These are phyloP conservation scores for Hypoxylon crocopeplum DNA, from an alignment of 495 filamentous ascomycete species.

Conservation along the genomic window DNA sequence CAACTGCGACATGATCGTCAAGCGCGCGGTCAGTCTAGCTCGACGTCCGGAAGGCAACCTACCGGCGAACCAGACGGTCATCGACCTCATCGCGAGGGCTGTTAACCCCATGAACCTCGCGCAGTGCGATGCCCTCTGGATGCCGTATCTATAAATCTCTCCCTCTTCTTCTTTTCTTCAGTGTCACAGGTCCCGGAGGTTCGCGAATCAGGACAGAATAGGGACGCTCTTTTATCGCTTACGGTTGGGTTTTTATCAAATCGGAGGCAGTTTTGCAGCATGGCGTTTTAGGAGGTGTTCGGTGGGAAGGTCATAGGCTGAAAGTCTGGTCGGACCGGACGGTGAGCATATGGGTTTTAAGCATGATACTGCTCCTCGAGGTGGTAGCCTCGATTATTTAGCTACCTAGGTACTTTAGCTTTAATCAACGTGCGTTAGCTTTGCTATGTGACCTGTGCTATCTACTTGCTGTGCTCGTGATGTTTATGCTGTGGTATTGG, in stretches of 20 bases:
- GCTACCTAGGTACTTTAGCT: too few relatives aligned
- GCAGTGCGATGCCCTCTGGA: constrained; percentile 90
- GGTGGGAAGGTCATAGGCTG: not conserved
- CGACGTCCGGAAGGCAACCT: constrained; percentile 67
- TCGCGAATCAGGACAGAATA: too few relatives aligned
- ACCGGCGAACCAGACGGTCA: constrained; percentile 94
- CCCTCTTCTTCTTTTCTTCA: not conserved
- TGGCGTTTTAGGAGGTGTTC: constrained; percentile 17
- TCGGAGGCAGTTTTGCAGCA: constrained; percentile 22
- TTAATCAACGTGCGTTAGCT: not conserved
- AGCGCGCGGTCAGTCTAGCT: constrained; percentile 82
- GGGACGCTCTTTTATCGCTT: too few relatives aligned
- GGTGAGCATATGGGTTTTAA: not conserved
- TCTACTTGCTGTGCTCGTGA: too few relatives aligned
- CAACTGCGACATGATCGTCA: constrained; percentile 90
- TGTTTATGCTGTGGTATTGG: too few relatives aligned
- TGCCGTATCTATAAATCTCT: constrained; percentile 84
- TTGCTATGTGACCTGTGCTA: not conserved
- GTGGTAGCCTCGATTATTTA: too few relatives aligned
- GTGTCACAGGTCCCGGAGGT: too few relatives aligned
- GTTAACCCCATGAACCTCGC: constrained; percentile 87
- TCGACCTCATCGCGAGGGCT: constrained; percentile 85
- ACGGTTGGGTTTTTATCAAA: not conserved
- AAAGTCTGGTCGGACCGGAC: not conserved
- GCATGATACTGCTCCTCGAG: too few relatives aligned